phyloP scores from a whole-genome alignment of 257 asterid species.

The Solanum medicagineum region DNA sequence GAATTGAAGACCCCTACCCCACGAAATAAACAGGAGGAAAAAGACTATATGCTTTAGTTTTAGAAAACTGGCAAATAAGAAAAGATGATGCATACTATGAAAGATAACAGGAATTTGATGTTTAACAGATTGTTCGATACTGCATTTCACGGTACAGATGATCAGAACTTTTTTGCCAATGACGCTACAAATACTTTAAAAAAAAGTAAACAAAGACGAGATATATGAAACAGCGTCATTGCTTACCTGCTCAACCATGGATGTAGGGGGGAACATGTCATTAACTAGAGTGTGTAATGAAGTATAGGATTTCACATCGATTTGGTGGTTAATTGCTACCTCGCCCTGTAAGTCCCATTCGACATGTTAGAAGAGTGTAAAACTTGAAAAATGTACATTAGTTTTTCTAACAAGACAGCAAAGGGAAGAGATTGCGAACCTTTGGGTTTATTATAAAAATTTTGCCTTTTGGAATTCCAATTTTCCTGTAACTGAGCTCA shows the following conservation, averaged over 20 bases:
- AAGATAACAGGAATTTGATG: background rate
- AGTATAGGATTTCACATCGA: conserved; percentile 88
- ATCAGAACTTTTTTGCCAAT: background rate
- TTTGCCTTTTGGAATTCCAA: conserved; percentile 97
- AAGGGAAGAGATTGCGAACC: conserved; percentile 21
- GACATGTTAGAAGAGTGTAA: background rate
- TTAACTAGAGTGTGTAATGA: conserved; percentile 85
- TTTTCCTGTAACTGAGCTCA: conserved; percentile 95
- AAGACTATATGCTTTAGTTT: background rate
- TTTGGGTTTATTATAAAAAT: conserved; percentile 94
- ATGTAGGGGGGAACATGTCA: conserved; percentile 98
- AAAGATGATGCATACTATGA: background rate
- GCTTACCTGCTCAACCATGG: conserved; percentile 85
- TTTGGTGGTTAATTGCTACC: conserved; percentile 89
- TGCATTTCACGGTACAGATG: background rate
- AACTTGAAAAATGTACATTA: background rate
- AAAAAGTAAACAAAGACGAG: background rate
- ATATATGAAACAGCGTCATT: background rate
- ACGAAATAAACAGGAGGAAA: background rate
- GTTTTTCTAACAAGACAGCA: background rate
- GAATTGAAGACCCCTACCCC: background rate
- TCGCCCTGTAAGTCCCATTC: conserved; percentile 56
- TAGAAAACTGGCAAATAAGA: background rate
- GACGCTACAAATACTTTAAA: background rate
- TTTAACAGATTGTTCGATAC: background rate